Evolutionary conservation across 2,329 filamentous ascomycete species (phyloP).

Genomic region (Epichloe festucae): DNA sequence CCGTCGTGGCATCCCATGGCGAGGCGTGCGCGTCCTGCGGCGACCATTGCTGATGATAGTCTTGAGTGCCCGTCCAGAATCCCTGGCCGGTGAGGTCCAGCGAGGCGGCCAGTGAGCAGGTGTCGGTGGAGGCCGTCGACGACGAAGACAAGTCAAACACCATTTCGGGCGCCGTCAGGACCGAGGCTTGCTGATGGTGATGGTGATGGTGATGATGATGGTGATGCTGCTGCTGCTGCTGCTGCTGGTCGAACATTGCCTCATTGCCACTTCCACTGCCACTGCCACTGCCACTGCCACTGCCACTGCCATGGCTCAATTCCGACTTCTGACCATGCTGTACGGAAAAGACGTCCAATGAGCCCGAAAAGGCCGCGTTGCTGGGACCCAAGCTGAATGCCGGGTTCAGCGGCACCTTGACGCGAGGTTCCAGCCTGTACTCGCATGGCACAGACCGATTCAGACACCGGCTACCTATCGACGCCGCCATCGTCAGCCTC

Average conservation of each 20-base stretch:
- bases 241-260: neutral
- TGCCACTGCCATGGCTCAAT: neutral
- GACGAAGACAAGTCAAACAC: conserved; percentile 1
- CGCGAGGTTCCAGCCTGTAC: conserved; percentile 6
- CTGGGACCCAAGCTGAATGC: conserved; percentile 5
- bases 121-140: neutral
- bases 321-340: neutral
- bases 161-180: conserved; percentile 1
- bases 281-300: neutral
- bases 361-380: conserved; percentile 1
- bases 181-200: neutral
- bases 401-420: conserved; percentile 7
- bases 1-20: conserved; percentile 5
- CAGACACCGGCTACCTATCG: conserved; percentile 4
- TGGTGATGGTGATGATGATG: neutral
- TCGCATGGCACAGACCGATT: conserved; percentile 5
- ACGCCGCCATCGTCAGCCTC: neutral
- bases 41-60: conserved; percentile 4
- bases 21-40: neutral
- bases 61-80: neutral
- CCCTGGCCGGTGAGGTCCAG: neutral
- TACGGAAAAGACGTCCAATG: conserved; percentile 6
- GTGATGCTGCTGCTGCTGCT: neutral
- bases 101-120: neutral
- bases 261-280: neutral